phyloP scores from a whole-genome alignment of 345 rosid genomes.

The Mercurialis annua region DNA sequence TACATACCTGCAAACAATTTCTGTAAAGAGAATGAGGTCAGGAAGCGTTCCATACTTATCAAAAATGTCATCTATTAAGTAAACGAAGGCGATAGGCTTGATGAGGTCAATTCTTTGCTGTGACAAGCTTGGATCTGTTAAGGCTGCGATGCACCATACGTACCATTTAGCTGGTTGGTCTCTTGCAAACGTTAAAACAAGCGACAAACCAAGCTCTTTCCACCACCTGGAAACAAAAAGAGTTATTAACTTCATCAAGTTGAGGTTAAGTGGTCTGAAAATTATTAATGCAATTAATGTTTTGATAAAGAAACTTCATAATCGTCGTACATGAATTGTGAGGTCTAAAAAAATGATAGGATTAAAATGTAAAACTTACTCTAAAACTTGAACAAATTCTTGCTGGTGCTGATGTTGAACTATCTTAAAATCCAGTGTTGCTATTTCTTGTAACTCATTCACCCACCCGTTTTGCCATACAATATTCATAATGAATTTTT shows the following conservation, averaged over 20 bases:
- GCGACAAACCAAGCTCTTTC: conserved; percentile 42
- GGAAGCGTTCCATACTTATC: conserved; percentile 42
- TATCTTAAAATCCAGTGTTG: conserved; percentile 30
- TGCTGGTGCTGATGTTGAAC: conserved; percentile 28
- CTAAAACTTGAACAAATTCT: conserved; percentile 29
- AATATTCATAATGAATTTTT: conserved; percentile 14
- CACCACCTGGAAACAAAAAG: conserved; percentile 47
- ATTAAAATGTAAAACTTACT: conserved; percentile 16
- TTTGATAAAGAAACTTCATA: too few relatives aligned
- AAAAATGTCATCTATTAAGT: conserved; percentile 52
- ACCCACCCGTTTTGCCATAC: conserved; percentile 27
- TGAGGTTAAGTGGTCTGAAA: too few relatives aligned
- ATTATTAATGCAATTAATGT: too few relatives aligned
- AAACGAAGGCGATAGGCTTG: conserved; percentile 51
- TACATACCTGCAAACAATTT: conserved; percentile 40
- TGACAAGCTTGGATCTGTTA: conserved; percentile 47
- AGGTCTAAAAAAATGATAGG: background rate
- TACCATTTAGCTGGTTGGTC: conserved; percentile 55
- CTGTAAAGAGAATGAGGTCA: conserved; percentile 44
- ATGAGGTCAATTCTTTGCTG: conserved; percentile 45
- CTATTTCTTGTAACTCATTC: conserved; percentile 31
- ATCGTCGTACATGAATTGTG: too few relatives aligned
- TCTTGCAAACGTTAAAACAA: conserved; percentile 46
- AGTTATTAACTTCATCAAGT: too few relatives aligned
- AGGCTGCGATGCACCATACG: conserved; percentile 42